Evolutionary conservation across 2,329 filamentous ascomycete species (phyloP), one percentile per base, ranked within the genome.

Genomic region (Talaromyces rugulosus): DNA sequence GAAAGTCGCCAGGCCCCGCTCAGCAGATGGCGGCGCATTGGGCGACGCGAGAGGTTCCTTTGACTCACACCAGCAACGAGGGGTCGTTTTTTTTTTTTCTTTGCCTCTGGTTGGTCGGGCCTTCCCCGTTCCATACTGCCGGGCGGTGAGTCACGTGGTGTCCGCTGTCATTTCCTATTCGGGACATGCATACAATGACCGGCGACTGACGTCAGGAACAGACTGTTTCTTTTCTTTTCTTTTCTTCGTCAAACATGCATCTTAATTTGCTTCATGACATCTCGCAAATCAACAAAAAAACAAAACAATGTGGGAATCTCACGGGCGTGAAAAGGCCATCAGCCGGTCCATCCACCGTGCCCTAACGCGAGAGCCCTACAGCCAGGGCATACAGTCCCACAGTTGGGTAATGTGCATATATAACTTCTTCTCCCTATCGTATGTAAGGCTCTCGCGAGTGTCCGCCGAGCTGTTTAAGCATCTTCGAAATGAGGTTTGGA

Each of bases 381-480:
- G 68, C 6, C n/a, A 59, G 7, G 57, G 33, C 23, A 23, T 18
- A 3, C 70, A 68, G 34, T 69, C 66, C 44, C 70, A 68, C 50
- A 68, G 67, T 63, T 67, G 78, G 0, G 70, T 85, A 23, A 74
- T 75, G 27, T 77, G 78, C 50, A 74, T 85, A 50, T 65, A 84
- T 28, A 74, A 80, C 23, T 83, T 87, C 66, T 87, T 87, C 70
- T 78, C 80, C 0, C 66, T 86, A 3, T 83, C 82, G 70, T 75
- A 79, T 57, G 76, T 86, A 4, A 71, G 75, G 1, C 78, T 86
- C 1, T 68, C 78, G 30, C 79, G 79, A 55, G 79, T 80, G 65
- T 75, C 80, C 7, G 74, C 77, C 2, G 75, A 78, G 3, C 68
- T 83, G 0, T 88, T 88, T 69, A 72, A 72, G 8, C 78, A 77